Percentiles rank a stretch among this genome's conserved stretches.
Conservation (phyloP, 257 asterid species). For the Ilex asprella region DNA sequence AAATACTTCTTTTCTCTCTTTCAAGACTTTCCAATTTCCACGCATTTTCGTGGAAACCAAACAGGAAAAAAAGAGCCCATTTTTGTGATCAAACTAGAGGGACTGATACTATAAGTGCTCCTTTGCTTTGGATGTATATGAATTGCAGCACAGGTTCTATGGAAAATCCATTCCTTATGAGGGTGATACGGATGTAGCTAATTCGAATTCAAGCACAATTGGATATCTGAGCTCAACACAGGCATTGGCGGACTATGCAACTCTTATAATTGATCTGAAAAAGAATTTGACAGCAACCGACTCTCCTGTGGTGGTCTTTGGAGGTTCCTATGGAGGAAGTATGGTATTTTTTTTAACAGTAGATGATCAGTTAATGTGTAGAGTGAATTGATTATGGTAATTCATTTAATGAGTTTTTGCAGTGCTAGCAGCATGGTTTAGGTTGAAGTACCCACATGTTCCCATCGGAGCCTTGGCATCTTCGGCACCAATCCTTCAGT, state of each 20-base stretch:
- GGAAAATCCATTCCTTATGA: constrained; percentile 84
- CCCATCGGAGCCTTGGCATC: constrained; percentile 90
- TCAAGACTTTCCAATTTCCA: too few relatives aligned
- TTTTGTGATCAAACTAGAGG: not conserved
- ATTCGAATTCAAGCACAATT: constrained; percentile 66
- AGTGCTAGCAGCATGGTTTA: constrained; percentile 99
- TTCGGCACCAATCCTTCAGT: constrained; percentile 87
- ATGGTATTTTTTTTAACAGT: constrained; percentile 4
- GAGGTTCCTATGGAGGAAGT: constrained; percentile 99
- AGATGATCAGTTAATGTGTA: not conserved
- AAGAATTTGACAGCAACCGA: constrained; percentile 53
- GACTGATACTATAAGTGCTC: not conserved
- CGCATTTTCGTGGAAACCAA: too few relatives aligned
- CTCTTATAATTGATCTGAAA: constrained; percentile 63
- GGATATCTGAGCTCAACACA: constrained; percentile 82
- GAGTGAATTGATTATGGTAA: too few relatives aligned
- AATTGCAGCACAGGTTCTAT: constrained; percentile 76
- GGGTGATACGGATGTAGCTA: constrained; percentile 45
- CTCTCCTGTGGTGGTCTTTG: constrained; percentile 79
- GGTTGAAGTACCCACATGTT: constrained; percentile 85
- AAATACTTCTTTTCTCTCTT: not conserved
- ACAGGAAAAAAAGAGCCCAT: too few relatives aligned
- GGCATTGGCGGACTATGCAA: constrained; percentile 87
- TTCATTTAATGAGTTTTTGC: constrained; percentile 8
- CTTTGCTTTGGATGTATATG: not conserved